Conservation (phyloP, 768 basidiomycete species). For the Lentinula raphanica region DNA sequence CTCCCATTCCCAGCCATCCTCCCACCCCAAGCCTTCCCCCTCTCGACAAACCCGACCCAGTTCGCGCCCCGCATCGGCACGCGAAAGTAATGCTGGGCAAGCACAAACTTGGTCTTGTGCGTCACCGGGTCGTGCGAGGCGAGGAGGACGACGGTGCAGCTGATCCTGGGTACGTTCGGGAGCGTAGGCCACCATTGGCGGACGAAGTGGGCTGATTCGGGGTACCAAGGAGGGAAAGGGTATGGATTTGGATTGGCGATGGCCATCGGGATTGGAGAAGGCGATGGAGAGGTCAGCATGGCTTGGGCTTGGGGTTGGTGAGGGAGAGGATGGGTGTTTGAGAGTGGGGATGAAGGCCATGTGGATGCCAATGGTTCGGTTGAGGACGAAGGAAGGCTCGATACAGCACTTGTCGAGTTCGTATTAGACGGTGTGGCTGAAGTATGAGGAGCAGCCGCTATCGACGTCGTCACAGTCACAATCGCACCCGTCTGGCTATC, state of each 20-base stretch:
- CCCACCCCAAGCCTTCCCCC: neutral
- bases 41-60: conserved; percentile 3
- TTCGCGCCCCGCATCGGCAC: conserved; percentile 44
- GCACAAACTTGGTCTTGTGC: conserved; percentile 55
- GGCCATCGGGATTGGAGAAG: neutral
- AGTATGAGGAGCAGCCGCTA: neutral
- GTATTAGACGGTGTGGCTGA: neutral
- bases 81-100: conserved; percentile 73
- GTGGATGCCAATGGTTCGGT: neutral
- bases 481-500: neutral
- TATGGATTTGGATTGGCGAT: conserved; percentile 46
- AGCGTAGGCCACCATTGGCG: conserved; percentile 79
- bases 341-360: neutral
- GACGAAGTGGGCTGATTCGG: conserved; percentile 72
- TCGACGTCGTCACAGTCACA: neutral
- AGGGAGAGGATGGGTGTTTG: neutral
- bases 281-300: neutral
- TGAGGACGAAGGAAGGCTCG: neutral
- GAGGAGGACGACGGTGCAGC: conserved; percentile 68
- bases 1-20: neutral
- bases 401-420: neutral
- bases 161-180: conserved; percentile 56
- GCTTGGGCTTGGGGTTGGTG: neutral
- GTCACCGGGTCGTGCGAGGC: conserved; percentile 57
- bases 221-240: conserved; percentile 64